Percentiles rank a stretch among this genome's conserved stretches.
phyloP scores from a whole-genome alignment of 106 monocot species.

The Gastrodia elata region DNA sequence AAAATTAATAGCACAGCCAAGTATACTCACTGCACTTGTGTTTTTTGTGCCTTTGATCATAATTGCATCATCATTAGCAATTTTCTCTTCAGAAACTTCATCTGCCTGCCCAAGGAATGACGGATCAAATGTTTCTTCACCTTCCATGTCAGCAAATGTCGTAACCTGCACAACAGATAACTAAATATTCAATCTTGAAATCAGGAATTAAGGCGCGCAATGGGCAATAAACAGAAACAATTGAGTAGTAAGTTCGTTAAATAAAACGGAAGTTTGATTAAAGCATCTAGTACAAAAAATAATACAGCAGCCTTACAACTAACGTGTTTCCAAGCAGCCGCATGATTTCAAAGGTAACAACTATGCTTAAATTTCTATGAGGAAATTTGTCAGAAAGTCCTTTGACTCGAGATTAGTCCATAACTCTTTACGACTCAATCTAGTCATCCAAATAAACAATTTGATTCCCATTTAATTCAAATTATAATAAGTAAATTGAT shows the following conservation, averaged over 20 bases:
- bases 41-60: constrained; percentile 93
- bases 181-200: neutral
- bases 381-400: no score
- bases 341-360: neutral
- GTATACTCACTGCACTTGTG: constrained; percentile 71
- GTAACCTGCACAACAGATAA: constrained; percentile 40
- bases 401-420: no score
- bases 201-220: neutral
- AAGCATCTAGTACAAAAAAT: neutral
- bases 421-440: no score
- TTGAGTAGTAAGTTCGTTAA: neutral
- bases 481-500: no score
- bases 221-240: neutral
- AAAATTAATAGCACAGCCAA: neutral
- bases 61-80: constrained; percentile 94
- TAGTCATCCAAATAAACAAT: no score
- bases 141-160: constrained; percentile 99
- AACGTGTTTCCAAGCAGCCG: neutral
- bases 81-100: constrained; percentile 90
- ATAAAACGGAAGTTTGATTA: neutral
- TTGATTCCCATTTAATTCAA: no score
- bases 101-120: constrained; percentile 78
- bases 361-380: neutral
- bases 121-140: constrained; percentile 93
- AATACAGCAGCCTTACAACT: neutral